Percentiles rank a stretch among this genome's conserved stretches.
Conservation (phyloP, 805 yeast species). For the Debaryomyces maramus region DNA sequence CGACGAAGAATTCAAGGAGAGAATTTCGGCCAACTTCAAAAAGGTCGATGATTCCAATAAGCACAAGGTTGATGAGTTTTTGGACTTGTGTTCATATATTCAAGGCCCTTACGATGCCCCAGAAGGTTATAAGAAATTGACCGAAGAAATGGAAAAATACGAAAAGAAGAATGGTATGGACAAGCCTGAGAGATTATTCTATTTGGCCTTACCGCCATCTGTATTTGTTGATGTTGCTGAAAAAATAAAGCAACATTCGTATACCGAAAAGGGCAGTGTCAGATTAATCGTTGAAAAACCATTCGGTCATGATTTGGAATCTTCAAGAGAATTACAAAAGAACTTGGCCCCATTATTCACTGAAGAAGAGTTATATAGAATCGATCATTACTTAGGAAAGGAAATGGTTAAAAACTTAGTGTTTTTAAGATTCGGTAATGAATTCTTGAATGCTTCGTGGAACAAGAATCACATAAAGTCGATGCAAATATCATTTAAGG, state of each 20-base stretch:
- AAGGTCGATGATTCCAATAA: constrained; percentile 43
- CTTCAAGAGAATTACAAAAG: constrained; percentile 74
- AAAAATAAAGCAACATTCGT: constrained; percentile 66
- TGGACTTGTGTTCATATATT: constrained; percentile 64
- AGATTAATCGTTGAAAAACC: constrained; percentile 95
- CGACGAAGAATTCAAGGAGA: constrained; percentile 62
- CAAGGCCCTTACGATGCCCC: constrained; percentile 78
- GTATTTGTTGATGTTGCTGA: constrained; percentile 80
- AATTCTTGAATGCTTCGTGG: constrained; percentile 87
- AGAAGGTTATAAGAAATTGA: constrained; percentile 67
- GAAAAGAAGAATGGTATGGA: constrained; percentile 50
- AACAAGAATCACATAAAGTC: constrained; percentile 72
- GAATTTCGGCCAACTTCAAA: constrained; percentile 65
- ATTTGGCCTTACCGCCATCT: constrained; percentile 93
- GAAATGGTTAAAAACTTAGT: constrained; percentile 95
- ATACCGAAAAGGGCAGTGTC: constrained; percentile 63
- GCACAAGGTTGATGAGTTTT: constrained; percentile 58
- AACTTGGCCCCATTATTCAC: constrained; percentile 81
- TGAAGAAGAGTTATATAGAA: constrained; percentile 91
- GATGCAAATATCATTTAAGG: constrained; percentile 91
- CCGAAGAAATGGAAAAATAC: constrained; percentile 53
- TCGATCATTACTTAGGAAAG: constrained; percentile 96
- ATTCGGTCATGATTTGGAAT: constrained; percentile 86
- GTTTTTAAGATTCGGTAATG: constrained; percentile 88
- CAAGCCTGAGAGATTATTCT: constrained; percentile 78